Base-by-base conservation (phyloP, 495 filamentous ascomycete species). In the Lepidopterella palustris region DNA sequence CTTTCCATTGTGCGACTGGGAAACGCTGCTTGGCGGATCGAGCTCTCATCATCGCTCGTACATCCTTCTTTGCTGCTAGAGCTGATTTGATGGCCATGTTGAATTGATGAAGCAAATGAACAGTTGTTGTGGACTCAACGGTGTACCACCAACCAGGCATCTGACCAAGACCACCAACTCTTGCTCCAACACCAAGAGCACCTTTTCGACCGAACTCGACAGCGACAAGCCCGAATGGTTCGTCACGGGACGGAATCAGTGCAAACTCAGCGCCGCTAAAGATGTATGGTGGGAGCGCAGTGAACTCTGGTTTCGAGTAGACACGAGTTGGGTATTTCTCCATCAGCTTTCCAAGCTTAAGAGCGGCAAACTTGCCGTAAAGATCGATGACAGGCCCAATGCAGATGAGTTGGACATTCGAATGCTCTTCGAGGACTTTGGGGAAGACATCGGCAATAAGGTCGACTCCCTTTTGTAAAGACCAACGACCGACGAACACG, bases 101-200 rank as follows among this genome's bases (percentile, higher is more conserved):
- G 72, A 90, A 89, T 69, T 91, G 87, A 35, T 83, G 82, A 42
- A 89, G 70, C 15, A 89, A 68, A 72, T 91, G 87, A 13, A 79
- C 79, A 0, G 86, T 85, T 2, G 84, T 83, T 10, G 79, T 87
- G 0, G 84, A 87, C 71, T 91, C 87, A 57, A 74, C 79, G 60
- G 78, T 89, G 65, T 79, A 86, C 84, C 84, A 87, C 78, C 82
- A 89, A 32, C 87, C 87, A n/a, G 87, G 87, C 86, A 89, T 89
- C 62, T 88, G 84, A 2, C 87, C 87, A 28, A 90, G 76, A 71
- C 86, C 47, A 15, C 47, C 47, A 27, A 83, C 80, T 18, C 80
- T 75, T 31, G 85, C 83, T 21, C 87, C 87, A 54, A 90, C 85
- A 53, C 87, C 86, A 15, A 90, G 76, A 13, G 87, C 87, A 42